Conservation (phyloP, 1,284 basidiomycete genomes). For the Heterobasidion annosum region DNA sequence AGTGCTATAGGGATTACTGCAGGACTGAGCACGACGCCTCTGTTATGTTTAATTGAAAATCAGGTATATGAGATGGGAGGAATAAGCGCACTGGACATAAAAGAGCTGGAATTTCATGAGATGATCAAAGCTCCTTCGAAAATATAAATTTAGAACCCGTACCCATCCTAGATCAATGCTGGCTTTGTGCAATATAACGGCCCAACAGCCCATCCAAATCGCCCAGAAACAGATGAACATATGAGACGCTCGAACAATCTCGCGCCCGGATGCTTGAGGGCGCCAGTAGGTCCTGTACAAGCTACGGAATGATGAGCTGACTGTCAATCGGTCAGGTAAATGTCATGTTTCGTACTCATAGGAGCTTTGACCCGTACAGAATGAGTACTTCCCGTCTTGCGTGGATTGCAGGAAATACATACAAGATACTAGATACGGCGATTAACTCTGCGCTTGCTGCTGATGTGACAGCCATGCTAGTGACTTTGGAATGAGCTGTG, state of each 20-base stretch:
- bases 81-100: slow-evolving; percentile 34
- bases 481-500: background rate
- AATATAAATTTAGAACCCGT: background rate
- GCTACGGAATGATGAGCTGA: slow-evolving; percentile 6
- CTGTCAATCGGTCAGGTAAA: no score
- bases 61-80: background rate
- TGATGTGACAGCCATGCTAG: slow-evolving; percentile 48
- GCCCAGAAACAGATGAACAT: slow-evolving; percentile 50
- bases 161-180: slow-evolving; percentile 39
- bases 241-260: slow-evolving; percentile 53
- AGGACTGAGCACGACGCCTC: slow-evolving; percentile 37
- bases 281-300: slow-evolving; percentile 64
- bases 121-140: background rate
- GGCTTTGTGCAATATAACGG: slow-evolving; percentile 30
- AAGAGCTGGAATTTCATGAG: slow-evolving; percentile 21
- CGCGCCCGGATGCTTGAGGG: slow-evolving; percentile 48
- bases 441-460: slow-evolving; percentile 54
- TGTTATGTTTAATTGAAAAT: slow-evolving; percentile 1
- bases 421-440: slow-evolving; percentile 48
- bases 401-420: slow-evolving; percentile 16
- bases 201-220: slow-evolving; percentile 48
- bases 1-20: slow-evolving; percentile 40
- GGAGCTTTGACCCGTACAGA: slow-evolving; percentile 14
- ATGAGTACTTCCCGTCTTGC: background rate
- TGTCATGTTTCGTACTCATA: slow-evolving; percentile 28